These are phyloP conservation scores for Pichia terricola DNA, from an alignment of 1,139 yeast species.

Conservation along the genomic window DNA sequence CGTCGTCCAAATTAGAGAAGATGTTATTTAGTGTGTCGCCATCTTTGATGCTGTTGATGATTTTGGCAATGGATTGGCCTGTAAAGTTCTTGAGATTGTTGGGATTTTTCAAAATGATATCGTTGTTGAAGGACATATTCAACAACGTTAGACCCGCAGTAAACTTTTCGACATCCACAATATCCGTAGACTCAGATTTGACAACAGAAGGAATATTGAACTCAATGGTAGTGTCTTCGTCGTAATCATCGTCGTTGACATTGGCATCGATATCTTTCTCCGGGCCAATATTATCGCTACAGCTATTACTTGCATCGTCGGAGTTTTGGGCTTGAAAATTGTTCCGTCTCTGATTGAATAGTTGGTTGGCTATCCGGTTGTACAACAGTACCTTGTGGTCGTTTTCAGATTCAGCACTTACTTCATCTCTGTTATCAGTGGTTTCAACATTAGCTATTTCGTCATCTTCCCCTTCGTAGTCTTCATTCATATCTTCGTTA, in stretches of 20 bases:
- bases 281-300: no score
- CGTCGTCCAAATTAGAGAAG: constrained; percentile 11
- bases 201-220: not conserved
- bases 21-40: constrained; percentile 3
- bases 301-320: no score
- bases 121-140: constrained; percentile 13
- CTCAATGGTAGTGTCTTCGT: not conserved
- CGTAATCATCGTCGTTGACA: not conserved
- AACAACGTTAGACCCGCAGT: constrained; percentile 10
- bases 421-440: not conserved
- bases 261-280: not conserved
- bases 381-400: not conserved
- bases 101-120: constrained; percentile 5
- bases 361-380: constrained; percentile 1
- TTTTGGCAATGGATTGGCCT: constrained; percentile 10
- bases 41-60: constrained; percentile 11
- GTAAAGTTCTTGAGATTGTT: constrained; percentile 9
- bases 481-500: not conserved
- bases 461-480: not conserved
- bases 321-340: not conserved
- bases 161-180: constrained; percentile 1
- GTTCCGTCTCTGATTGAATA: constrained; percentile 6
- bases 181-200: not conserved
- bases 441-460: not conserved
- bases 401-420: not conserved